Percentiles rank a stretch among this genome's conserved stretches.
Conservation (phyloP, 768 basidiomycete genomes). For the Tubosaeta brunneosetosa region DNA sequence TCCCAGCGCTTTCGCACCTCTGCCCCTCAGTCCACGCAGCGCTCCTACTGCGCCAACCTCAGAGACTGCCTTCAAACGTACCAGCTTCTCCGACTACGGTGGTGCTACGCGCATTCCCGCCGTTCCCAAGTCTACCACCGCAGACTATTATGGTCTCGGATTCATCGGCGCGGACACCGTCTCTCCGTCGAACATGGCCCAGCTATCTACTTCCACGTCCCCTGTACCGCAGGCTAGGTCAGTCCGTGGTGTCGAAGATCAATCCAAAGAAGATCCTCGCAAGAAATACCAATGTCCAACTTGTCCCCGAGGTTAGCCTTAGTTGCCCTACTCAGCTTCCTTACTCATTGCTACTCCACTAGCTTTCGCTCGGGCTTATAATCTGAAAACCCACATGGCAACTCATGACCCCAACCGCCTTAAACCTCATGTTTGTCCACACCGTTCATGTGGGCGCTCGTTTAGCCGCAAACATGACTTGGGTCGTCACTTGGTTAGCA, state of each 20-base stretch:
- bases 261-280: slow-evolving; percentile 56
- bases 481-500: slow-evolving; percentile 82
- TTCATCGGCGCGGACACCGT: slow-evolving; percentile 37
- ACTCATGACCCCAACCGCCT: slow-evolving; percentile 90
- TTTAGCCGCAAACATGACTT: slow-evolving; percentile 95
- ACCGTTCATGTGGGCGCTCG: slow-evolving; percentile 79
- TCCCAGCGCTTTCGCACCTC: slow-evolving; percentile 53
- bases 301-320: slow-evolving; percentile 62
- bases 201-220: slow-evolving; percentile 44
- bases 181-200: slow-evolving; percentile 52
- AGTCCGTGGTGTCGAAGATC: slow-evolving; percentile 39
- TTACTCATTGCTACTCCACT: slow-evolving; percentile 5
- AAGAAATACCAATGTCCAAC: slow-evolving; percentile 74
- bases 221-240: slow-evolving; percentile 35
- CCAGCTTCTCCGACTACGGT: slow-evolving; percentile 67
- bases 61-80: slow-evolving; percentile 35
- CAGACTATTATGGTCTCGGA: slow-evolving; percentile 42
- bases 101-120: slow-evolving; percentile 44
- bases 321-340: neutral
- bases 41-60: slow-evolving; percentile 35
- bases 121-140: slow-evolving; percentile 46
- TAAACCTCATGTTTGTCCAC: slow-evolving; percentile 87
- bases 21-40: slow-evolving; percentile 55
- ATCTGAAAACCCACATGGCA: slow-evolving; percentile 91
- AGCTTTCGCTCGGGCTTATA: slow-evolving; percentile 93